phyloP scores from a whole-genome alignment of 2,329 filamentous ascomycete species.

The Xylariales sp. region DNA sequence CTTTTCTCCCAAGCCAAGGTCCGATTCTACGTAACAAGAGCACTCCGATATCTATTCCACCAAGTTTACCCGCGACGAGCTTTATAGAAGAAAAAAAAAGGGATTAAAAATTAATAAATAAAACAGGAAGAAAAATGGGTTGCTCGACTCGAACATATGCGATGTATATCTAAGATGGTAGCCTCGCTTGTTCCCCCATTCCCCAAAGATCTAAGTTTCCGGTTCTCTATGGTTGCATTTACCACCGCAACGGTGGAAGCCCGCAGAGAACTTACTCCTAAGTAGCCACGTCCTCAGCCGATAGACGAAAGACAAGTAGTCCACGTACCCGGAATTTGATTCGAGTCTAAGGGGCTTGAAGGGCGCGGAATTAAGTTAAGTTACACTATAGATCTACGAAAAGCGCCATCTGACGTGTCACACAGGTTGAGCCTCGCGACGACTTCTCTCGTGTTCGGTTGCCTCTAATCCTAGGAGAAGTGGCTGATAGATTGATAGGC shows the following conservation, averaged over 20 bases:
- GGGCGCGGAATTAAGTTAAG: conserved; percentile 19
- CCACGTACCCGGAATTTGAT: conserved; percentile 26
- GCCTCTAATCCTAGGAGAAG: conserved; percentile 18
- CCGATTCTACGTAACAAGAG: background rate
- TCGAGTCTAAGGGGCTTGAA: conserved; percentile 21
- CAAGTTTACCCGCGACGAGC: conserved; percentile 9
- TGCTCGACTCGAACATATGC: conserved; percentile 3
- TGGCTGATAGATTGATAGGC: conserved; percentile 34
- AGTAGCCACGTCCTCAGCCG: conserved; percentile 37
- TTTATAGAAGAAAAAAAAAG: too few species aligned
- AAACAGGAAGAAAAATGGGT: too few species aligned
- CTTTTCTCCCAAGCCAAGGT: conserved; percentile 4
- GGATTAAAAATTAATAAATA: too few species aligned
- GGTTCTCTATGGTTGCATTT: conserved; percentile 22
- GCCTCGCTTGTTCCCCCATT: conserved; percentile 26
- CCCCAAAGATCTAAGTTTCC: conserved; percentile 14
- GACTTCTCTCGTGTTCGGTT: conserved; percentile 36
- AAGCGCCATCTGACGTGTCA: conserved; percentile 33
- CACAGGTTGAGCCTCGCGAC: conserved; percentile 31
- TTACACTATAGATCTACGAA: conserved; percentile 34
- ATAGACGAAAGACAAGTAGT: conserved; percentile 22
- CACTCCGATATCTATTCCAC: background rate
- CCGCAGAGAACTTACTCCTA: conserved; percentile 34
- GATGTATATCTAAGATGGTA: conserved; percentile 11
- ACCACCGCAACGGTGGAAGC: conserved; percentile 31